These are phyloP conservation scores for Ceratocystis ficicola DNA, from an alignment of 2,329 filamentous ascomycete genomes.

Conservation along the genomic window DNA sequence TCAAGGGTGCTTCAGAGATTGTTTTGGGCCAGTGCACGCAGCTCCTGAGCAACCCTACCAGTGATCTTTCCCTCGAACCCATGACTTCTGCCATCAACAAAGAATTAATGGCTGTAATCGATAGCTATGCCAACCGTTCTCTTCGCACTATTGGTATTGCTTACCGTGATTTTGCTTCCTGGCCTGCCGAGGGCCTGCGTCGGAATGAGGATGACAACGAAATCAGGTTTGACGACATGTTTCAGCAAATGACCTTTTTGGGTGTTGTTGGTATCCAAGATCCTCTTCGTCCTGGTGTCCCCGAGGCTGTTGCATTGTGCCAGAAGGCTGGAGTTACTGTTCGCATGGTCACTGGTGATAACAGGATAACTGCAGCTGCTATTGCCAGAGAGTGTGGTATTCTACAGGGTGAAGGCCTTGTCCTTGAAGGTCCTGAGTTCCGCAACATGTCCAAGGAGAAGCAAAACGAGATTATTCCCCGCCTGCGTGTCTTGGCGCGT, in stretches of 20 bases:
- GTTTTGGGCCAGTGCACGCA: constrained; percentile 45
- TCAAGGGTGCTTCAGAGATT: constrained; percentile 56
- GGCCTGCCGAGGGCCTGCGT: constrained; percentile 59
- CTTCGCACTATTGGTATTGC: constrained; percentile 74
- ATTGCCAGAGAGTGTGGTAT: constrained; percentile 73
- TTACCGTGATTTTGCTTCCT: constrained; percentile 72
- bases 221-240: constrained; percentile 54
- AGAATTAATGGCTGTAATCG: constrained; percentile 54
- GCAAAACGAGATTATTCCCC: constrained; percentile 55
- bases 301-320: constrained; percentile 58
- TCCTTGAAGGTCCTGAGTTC: constrained; percentile 70
- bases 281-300: constrained; percentile 62
- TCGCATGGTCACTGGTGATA: constrained; percentile 78
- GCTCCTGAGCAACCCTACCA: constrained; percentile 39
- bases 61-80: constrained; percentile 32
- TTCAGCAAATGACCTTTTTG: constrained; percentile 54
- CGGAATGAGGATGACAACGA: constrained; percentile 45
- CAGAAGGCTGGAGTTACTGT: constrained; percentile 67
- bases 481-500: constrained; percentile 57
- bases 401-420: constrained; percentile 51
- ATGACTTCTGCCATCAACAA: constrained; percentile 43
- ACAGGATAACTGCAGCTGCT: constrained; percentile 64
- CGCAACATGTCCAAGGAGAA: constrained; percentile 55
- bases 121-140: constrained; percentile 65
- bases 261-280: constrained; percentile 71